These are phyloP conservation scores for Pleurotus pulmonarius DNA, from an alignment of 768 basidiomycete species.

Conservation along the genomic window DNA sequence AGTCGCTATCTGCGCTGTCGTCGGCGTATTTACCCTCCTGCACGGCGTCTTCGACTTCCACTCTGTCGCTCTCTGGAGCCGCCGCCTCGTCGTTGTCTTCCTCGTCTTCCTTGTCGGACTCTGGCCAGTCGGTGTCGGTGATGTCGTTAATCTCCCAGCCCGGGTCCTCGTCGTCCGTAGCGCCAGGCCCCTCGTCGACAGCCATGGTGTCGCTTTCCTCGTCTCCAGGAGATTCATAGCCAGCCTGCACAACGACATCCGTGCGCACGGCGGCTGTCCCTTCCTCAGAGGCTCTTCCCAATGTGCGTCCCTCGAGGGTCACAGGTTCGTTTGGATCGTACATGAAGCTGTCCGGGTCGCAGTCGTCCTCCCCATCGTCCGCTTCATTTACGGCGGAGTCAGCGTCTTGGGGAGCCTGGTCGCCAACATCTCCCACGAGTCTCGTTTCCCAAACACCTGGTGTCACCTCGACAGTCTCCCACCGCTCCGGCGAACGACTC, in stretches of 20 bases:
- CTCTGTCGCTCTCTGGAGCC: too few species aligned
- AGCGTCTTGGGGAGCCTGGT: constrained; percentile 1
- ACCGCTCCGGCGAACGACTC: constrained; percentile 8
- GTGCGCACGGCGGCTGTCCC: neutral
- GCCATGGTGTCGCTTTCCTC: neutral
- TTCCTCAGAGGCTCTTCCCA: too few species aligned
- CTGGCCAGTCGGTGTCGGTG: too few species aligned
- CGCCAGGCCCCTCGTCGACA: neutral
- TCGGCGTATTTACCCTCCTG: constrained; percentile 6
- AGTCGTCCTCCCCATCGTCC: constrained; percentile 4
- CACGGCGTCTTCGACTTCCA: too few species aligned
- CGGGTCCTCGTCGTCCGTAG: constrained; percentile 7
- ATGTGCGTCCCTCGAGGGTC: too few species aligned
- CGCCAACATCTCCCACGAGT: constrained; percentile 4
- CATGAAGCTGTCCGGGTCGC: neutral
- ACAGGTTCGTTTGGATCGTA: too few species aligned
- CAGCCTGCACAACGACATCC: neutral
- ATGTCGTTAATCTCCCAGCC: constrained; percentile 1
- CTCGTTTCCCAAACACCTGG: constrained; percentile 29
- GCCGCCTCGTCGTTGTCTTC: neutral
- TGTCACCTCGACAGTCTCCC: constrained; percentile 27
- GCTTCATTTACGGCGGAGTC: constrained; percentile 6
- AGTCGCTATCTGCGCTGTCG: constrained; percentile 7
- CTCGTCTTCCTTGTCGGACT: constrained; percentile 1
- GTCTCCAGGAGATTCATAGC: neutral